Evolutionary conservation across 371 early-diverging fungal genomes (phyloP), one percentile per base, ranked within the genome.

Genomic region (Amoeboaphelidium protococcarum): DNA sequence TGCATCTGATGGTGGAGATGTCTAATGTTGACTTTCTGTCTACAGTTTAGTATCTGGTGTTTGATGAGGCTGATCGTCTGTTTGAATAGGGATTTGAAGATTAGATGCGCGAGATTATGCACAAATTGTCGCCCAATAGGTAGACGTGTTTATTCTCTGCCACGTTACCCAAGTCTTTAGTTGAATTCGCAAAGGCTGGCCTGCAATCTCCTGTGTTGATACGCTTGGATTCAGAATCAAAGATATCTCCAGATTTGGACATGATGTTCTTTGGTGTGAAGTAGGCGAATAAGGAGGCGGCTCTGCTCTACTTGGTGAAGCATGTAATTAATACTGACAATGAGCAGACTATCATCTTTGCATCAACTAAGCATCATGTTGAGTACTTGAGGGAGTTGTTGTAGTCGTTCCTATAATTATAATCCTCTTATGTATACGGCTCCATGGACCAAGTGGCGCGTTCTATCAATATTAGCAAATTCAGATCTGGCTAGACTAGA

Each of bases 31-130:
- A 80, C 53, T 54, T 92, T 44, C 69, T 73, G 50, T 76, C 79
- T 2, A 31, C 16, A n/a, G 74, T 96, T 31, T 83, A 90, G 61
- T 90, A 86, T 54, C 69, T 98, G 51, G 94, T 97, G 0, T 86
- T 96, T 67, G 23, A 3, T 22, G 41, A 45, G 27, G 31, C 23
- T 4, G 0, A 19, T 54, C 69, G 74, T 16, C 61, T 96, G 44
- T 89, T 98, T 58, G 96, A 95, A 63, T 76, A 90, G 68, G 98
- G 95, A 42, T 98, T 96, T 57, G 80, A 80, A 3, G 80, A 82
- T n/a, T 91, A 94, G 54, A 58, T 97, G 43, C 77, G 78, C 45
- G 87, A 90, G 57, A 82, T 97, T 54, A 55, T 89, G 48, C 67
- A 69, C 49, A 71, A 82, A 25, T 60, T 94, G 40, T 64, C 62